Evolutionary conservation across 108 stramenopile species (phyloP).

Genomic region (Mediolabrus comicus): DNA sequence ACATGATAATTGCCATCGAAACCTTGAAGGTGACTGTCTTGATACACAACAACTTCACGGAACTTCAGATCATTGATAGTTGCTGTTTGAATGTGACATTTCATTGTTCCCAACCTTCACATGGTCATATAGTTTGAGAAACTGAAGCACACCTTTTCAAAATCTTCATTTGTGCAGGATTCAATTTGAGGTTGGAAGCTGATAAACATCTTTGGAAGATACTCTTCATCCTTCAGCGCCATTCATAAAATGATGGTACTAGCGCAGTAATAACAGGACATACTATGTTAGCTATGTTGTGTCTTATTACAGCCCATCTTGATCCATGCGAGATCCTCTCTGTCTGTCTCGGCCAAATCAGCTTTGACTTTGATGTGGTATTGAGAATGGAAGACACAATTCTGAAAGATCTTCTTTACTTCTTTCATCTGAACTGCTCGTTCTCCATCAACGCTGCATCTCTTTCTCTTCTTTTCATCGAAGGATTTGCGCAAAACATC

Average conservation of each 20-base stretch:
- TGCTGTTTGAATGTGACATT: background rate
- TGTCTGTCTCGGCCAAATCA: no score
- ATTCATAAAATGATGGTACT: background rate
- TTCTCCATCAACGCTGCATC: no score
- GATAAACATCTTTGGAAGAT: background rate
- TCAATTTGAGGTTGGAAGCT: background rate
- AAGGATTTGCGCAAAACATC: no score
- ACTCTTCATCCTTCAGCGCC: background rate
- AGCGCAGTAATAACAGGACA: background rate
- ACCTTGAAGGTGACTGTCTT: background rate
- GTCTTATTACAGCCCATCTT: no score
- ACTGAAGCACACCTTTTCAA: background rate
- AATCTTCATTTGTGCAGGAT: background rate
- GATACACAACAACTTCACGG: background rate
- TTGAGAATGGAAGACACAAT: background rate
- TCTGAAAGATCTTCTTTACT: background rate
- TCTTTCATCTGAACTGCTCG: background rate
- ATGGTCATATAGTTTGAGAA: background rate
- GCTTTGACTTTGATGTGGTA: no score
- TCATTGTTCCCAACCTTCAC: background rate
- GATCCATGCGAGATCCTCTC: no score
- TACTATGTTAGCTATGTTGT: no score
- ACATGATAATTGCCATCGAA: background rate
- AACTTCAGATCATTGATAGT: background rate
- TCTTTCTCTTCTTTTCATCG: no score